These are phyloP conservation scores for Myxozyma neotropica DNA, from an alignment of 805 yeast species.

Conservation along the genomic window DNA sequence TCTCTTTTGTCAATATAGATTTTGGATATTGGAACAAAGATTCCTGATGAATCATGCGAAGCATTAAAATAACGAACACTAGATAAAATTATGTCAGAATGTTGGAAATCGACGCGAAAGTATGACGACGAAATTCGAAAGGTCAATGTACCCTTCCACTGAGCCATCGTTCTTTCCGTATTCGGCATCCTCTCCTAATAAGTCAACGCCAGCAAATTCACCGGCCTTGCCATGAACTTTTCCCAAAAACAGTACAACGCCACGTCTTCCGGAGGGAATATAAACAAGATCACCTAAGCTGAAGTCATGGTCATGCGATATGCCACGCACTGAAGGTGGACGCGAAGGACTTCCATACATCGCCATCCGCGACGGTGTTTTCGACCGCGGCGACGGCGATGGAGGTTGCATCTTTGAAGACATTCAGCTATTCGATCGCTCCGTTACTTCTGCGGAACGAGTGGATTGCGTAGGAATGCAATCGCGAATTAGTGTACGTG, in stretches of 20 bases:
- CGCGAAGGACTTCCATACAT: slow-evolving; percentile 6
- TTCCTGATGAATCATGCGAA: slow-evolving; percentile 20
- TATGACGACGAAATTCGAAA: neutral
- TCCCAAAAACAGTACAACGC: slow-evolving; percentile 49
- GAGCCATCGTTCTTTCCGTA: slow-evolving; percentile 88
- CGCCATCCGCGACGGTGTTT: slow-evolving; percentile 8
- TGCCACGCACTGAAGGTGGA: slow-evolving; percentile 24
- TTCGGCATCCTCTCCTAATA: slow-evolving; percentile 62
- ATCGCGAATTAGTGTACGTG: too few relatives aligned
- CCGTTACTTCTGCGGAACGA: neutral
- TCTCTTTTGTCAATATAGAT: slow-evolving; percentile 3
- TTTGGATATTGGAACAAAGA: slow-evolving; percentile 20
- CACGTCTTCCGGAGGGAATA: slow-evolving; percentile 23
- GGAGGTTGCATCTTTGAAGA: slow-evolving; percentile 6
- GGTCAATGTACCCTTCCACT: slow-evolving; percentile 55
- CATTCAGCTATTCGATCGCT: slow-evolving; percentile 4
- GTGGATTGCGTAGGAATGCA: too few relatives aligned
- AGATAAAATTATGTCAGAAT: neutral
- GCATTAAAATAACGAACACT: slow-evolving; percentile 29
- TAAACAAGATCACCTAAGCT: slow-evolving; percentile 25
- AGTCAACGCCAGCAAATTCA: slow-evolving; percentile 82
- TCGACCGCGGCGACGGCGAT: slow-evolving; percentile 18
- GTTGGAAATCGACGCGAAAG: too few relatives aligned
- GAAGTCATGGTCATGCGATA: neutral
- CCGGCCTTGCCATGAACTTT: slow-evolving; percentile 68